Base-by-base conservation (phyloP, 2,329 filamentous ascomycete genomes). In the Xylariaceae sp. region DNA sequence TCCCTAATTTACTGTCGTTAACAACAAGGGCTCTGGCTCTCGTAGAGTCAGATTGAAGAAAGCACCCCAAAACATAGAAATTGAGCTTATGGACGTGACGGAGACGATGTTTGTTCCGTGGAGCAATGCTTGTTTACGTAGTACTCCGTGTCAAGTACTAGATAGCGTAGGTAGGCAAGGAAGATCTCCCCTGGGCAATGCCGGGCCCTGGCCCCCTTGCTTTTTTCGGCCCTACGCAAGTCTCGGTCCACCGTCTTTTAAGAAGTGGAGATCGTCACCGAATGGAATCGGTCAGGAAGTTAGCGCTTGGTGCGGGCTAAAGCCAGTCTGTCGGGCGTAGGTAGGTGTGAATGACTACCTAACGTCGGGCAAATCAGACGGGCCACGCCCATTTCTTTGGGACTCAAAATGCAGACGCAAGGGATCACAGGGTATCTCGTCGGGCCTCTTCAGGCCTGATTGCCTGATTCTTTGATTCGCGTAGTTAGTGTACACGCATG, bases 301-400 rank as follows among this genome's bases (percentile, higher is more conserved):
- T 53, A 50, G 51, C 37, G 34, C 26, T 26, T 53, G 52, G 51
- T 39, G 34, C 26, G 34, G 49, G 48, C 46, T 54, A 44, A 47
- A 51, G 39, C 35, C 51, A 57, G 54, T 48, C 49, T 55, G 51
- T 53, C 50, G 46, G 49, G 35, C 52, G 39, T 47, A 51, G 26
- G 50, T 56, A 49, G 52, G 46, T 55, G 42, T 55, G 42, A 45
- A 19, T 19, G 19, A 19, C 19, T 19, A 19, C 19, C 19, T 19
- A 19, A 19, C 19, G 19, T 19, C 53, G 42, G 53, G 53, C 56
- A 53, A 58, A 58, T 59, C 53, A 56, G 34, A 31, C 19, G 52
- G 37, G 37, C 43, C 32, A 54, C 39, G 37, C 56, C 56, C 59
- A 56, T 55, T 54, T 56, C 54, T 59, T 57, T 56, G 59, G 59